These are phyloP conservation scores for Crithidia mellificae DNA, from an alignment of 208 protist genomes.

Conservation along the genomic window DNA sequence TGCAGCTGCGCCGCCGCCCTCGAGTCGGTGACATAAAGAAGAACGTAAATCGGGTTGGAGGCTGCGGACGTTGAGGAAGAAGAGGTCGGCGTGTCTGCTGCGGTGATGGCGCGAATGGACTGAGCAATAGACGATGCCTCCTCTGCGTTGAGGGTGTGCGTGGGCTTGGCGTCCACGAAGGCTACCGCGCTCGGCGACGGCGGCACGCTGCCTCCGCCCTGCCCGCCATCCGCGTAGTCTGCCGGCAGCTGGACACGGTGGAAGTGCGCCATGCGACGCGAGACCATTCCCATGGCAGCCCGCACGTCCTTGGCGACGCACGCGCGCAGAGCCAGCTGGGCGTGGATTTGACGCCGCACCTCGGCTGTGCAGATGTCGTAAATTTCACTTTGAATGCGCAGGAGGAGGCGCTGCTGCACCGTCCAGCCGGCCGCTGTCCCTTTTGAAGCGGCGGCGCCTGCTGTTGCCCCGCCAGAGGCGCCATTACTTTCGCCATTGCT, in stretches of 20 bases:
- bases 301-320: constrained; percentile 77
- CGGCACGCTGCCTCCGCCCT: constrained; percentile 31
- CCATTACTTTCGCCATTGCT: background rate
- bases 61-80: background rate
- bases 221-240: constrained; percentile 18
- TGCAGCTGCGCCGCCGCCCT: constrained; percentile 73
- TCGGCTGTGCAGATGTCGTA: constrained; percentile 79
- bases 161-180: constrained; percentile 38
- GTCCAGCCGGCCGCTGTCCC: constrained; percentile 97
- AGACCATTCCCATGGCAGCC: constrained; percentile 27
- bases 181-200: constrained; percentile 36
- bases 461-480: constrained; percentile 31
- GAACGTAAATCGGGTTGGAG: constrained; percentile 24
- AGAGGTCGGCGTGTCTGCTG: background rate
- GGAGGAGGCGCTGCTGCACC: constrained; percentile 91
- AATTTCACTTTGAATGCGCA: constrained; percentile 91
- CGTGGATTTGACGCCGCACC: constrained; percentile 70
- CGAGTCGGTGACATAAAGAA: constrained; percentile 68
- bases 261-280: constrained; percentile 28
- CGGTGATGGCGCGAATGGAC: constrained; percentile 26
- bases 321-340: constrained; percentile 43
- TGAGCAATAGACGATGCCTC: constrained; percentile 42
- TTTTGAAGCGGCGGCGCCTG: too few relatives aligned
- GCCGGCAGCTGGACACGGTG: constrained; percentile 22
- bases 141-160: constrained; percentile 20